Conservation (phyloP, 2,329 filamentous ascomycete genomes). For the Alternaria novae-zelandiae region DNA sequence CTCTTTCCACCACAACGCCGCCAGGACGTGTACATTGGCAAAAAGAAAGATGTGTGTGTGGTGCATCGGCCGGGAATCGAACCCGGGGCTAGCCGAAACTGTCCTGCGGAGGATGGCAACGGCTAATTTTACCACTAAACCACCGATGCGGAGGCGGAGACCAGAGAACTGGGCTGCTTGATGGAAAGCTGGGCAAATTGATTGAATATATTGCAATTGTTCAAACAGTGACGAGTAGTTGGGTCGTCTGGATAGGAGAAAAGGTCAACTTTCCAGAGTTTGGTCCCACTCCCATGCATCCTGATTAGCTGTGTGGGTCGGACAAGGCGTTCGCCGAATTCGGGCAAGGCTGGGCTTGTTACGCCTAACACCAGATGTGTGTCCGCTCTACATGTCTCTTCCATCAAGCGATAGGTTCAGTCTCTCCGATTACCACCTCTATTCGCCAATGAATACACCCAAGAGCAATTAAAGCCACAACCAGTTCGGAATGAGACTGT, state of each 20-base stretch:
- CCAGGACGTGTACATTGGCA: background rate
- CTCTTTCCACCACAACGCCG: background rate
- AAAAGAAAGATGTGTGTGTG: background rate
- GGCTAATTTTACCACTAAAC: conserved; percentile 32
- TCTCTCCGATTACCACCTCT: background rate
- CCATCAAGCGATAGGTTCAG: background rate
- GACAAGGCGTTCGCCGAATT: background rate
- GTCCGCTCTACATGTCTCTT: background rate
- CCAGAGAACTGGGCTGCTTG: background rate
- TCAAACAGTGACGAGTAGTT: no score
- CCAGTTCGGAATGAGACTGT: background rate
- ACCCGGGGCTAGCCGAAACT: conserved; percentile 25
- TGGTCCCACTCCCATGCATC: background rate
- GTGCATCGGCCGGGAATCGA: conserved; percentile 14
- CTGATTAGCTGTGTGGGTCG: background rate
- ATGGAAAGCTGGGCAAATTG: background rate
- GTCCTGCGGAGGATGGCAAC: conserved; percentile 18
- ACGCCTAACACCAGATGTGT: background rate
- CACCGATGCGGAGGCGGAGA: conserved; percentile 15
- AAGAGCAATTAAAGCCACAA: background rate
- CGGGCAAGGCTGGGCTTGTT: background rate
- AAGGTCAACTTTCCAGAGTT: background rate
- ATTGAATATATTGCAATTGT: background rate
- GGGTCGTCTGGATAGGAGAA: background rate
- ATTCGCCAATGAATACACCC: background rate